Conservation (phyloP, 2,329 filamentous ascomycete species). For the Ophiostoma triangulosporum region DNA sequence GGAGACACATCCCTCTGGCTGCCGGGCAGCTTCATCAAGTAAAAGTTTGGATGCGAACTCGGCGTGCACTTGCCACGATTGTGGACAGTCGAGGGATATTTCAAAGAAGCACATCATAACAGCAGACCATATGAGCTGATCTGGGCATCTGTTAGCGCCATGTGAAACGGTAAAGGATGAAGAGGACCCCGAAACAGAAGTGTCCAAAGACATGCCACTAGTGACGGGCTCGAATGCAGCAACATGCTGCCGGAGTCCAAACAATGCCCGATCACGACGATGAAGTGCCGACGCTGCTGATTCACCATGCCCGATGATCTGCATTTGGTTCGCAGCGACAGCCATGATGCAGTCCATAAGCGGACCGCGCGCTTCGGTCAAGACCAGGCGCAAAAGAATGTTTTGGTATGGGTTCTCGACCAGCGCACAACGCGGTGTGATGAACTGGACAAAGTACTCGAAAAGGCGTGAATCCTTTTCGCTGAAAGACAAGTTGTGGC, state of each 20-base stretch:
- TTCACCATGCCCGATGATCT: slow-evolving; percentile 4
- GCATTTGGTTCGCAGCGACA: slow-evolving; percentile 17
- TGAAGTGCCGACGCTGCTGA: not conserved
- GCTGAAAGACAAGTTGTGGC: not conserved
- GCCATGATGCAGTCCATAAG: slow-evolving; percentile 19
- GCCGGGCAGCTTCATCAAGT: not conserved
- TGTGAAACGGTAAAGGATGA: not conserved
- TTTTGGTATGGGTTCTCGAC: not conserved
- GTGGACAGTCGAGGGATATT: slow-evolving; percentile 2
- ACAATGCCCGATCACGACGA: not conserved
- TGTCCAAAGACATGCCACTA: not conserved
- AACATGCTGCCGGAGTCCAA: not conserved
- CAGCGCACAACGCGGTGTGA: not conserved
- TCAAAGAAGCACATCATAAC: slow-evolving; percentile 8
- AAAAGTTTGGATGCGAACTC: not conserved
- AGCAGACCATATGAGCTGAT: slow-evolving; percentile 5
- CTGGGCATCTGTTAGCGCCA: not conserved
- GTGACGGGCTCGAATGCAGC: not conserved
- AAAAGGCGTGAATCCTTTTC: not conserved
- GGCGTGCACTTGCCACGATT: slow-evolving; percentile 2
- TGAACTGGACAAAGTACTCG: not conserved
- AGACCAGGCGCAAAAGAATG: not conserved
- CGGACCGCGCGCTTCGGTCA: not conserved
- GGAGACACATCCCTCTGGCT: not conserved
- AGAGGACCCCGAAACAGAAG: not conserved